Base-by-base conservation (phyloP, 768 basidiomycete species). In the Hebeloma cylindrosporum region DNA sequence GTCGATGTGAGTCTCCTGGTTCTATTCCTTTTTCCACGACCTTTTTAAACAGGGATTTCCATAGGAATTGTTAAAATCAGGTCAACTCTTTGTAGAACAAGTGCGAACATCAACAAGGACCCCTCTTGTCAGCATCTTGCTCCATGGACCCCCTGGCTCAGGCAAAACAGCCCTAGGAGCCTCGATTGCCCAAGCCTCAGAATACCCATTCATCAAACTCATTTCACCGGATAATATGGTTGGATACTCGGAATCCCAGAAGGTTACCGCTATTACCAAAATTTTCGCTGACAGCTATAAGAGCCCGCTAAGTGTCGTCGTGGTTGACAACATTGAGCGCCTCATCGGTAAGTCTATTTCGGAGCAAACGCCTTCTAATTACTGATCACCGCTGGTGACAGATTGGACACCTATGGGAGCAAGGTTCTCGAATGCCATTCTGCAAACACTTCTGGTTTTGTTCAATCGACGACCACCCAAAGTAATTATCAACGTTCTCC, bases 391-490 rank as follows among this genome's bases (percentile, higher is more conserved):
- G 13, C 40, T 35, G n/a, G 28, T 20, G 22, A 9, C 48, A 93
- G 95, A 98, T 53, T 99, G 93, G 88, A 93, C 92, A 5, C 92
- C 94, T 3, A 85, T 99, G 68, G 95, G 95, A 2, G 90, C 87
- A n/a, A 77, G 93, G 36, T 99, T 97, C 69, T 97, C 95, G 1
- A 98, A 98, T 62, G 73, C 84, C 6, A 91, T 97, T 4, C 72
- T 99, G 17, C 96, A 98, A 64, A 76, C 94, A 0, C 68, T 99
- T 13, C 71, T 96, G 39, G 94, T 98, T 0, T 72, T 99, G 18
- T 82, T 97, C 49, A 82, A 80, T 33, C 85, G 90, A 50, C 78
- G 88, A 48, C 96, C 96, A 31, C 96, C 96, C 0, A 96, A 96
- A 78, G 93, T 91, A 52, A 30, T 52, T 16, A 4, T 10, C 27